Conservation (phyloP, 306 rosid genomes). For the Begonia loranthoides region DNA sequence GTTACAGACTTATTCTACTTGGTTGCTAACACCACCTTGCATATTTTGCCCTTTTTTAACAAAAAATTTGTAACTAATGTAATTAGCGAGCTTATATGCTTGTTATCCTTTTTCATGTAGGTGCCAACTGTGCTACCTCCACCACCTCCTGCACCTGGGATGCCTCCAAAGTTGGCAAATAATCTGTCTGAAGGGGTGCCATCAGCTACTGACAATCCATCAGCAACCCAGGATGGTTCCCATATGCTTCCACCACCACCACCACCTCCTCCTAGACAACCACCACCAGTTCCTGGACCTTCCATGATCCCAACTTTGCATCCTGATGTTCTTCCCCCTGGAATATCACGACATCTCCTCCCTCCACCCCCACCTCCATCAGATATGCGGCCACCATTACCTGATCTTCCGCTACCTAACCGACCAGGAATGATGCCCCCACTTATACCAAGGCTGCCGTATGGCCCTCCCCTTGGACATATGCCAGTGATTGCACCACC, state of each 20-base stretch:
- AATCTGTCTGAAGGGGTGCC: slow-evolving; percentile 43
- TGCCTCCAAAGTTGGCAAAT: slow-evolving; percentile 44
- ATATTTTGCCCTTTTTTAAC: too few species aligned
- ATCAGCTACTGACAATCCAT: slow-evolving; percentile 32
- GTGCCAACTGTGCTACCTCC: slow-evolving; percentile 53
- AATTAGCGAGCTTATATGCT: slow-evolving; percentile 8
- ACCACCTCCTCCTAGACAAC: slow-evolving; percentile 55
- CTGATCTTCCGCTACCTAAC: slow-evolving; percentile 52
- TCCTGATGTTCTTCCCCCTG: slow-evolving; percentile 79
- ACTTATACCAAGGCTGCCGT: slow-evolving; percentile 71
- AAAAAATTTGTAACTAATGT: too few species aligned
- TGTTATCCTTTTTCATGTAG: slow-evolving; percentile 29
- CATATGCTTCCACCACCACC: slow-evolving; percentile 63
- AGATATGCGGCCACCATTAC: slow-evolving; percentile 68
- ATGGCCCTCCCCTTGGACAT: slow-evolving; percentile 93
- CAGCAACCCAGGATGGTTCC: slow-evolving; percentile 42
- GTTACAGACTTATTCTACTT: too few species aligned
- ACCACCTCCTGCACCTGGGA: slow-evolving; percentile 71
- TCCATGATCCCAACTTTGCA: slow-evolving; percentile 41
- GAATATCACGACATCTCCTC: slow-evolving; percentile 45
- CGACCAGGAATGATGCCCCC: slow-evolving; percentile 91
- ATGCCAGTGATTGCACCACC: slow-evolving; percentile 99
- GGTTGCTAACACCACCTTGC: too few species aligned
- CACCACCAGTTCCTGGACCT: slow-evolving; percentile 49
- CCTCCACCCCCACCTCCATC: slow-evolving; percentile 78